Evolutionary conservation across 441 rosid genomes (phyloP), one percentile per base, ranked within the genome.

Genomic region (Gossypium lobatum): DNA sequence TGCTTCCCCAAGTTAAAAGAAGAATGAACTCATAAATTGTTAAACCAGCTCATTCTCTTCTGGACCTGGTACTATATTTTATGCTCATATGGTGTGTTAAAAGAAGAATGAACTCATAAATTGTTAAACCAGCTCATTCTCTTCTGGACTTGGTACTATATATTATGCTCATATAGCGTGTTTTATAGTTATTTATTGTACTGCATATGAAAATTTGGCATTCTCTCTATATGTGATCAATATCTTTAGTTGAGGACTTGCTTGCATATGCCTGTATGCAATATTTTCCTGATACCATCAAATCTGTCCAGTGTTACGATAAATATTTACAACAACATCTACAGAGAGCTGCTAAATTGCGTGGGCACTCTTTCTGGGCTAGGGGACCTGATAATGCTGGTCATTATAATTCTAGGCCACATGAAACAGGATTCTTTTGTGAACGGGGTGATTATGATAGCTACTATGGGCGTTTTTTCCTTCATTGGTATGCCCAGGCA

Each of bases 361-460:
- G 90, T 2, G 95, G 91, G 25, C 91, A 88, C 28, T 67, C 88
- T 54, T 84, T 87, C 70, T 88, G 90, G 91, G 91, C 87, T 26
- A 85, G 86, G 76, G 91, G 89, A 72, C 95, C 95, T 14, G 91
- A 87, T 78, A 90, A 85, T 79, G 84, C 88, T 60, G 92, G 95
- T 77, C 88, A 90, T 39, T 87, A 87, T 80, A 87, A 83, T 78
- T 90, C 90, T 34, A 82, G 83, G 78, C 91, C 92, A 16, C 92
- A 90, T 71, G 91, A 87, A 80, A 90, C 95, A 4, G 83, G 86
- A 8, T 90, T 88, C 77, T 90, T 90, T 75, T 87, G 86, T 68
- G 92, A 88, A 79, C 80, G 87, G 64, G 95, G 95, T 76, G 95
- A 88, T 78, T 90, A 90, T 63, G 91, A 90, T 77, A 85, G 95